Base-by-base conservation (phyloP, 495 filamentous ascomycete genomes). In the Penicillium desertorum region DNA sequence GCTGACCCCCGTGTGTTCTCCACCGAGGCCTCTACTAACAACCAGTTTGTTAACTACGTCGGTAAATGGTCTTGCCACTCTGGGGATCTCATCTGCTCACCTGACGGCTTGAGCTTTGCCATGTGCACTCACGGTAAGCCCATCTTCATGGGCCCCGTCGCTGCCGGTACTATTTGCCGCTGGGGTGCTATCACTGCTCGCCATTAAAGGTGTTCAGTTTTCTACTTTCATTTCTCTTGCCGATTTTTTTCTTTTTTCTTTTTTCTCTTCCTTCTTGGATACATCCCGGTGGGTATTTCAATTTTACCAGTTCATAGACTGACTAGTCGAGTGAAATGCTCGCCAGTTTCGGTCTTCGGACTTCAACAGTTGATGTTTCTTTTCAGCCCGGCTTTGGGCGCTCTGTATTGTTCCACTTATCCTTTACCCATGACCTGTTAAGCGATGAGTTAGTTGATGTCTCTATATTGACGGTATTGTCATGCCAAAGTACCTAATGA, bases 71-170 rank as follows among this genome's bases (percentile, higher is more conserved):
- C 51, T 7, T 76, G 73, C 56, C 43, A 30, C 4, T 49, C 65
- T 25, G 68, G 73, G 12, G 62, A 67, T 29, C 66, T 79, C 25
- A 56, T 77, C 23, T 80, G 77, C 60, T 60, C 67, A 3, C 58
- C 70, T 10, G 72, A 78, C 54, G 77, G 76, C 19, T 58, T 16
- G 6, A 53, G 55, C 42, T 78, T 71, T 68, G 72, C 68, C 23
- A 62, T 75, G 56, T 79, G 76, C 65, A 56, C 49, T 47, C 50
- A 75, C 51, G 66, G 67, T 5, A 48, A 29, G 5, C 67, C 70
- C 5, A 59, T 77, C 34, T 64, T 58, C 60, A 79, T 79, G 74
- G 75, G 75, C 23, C 43, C 60, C 11, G 76, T 79, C 2, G 73
- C 77, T 27, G 57, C 62, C 7, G 77, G 77, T 12, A 80, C 69